Evolutionary conservation across 1,284 basidiomycete genomes (phyloP), one percentile per base, ranked within the genome.

Genomic region (Puccinia polysora): DNA sequence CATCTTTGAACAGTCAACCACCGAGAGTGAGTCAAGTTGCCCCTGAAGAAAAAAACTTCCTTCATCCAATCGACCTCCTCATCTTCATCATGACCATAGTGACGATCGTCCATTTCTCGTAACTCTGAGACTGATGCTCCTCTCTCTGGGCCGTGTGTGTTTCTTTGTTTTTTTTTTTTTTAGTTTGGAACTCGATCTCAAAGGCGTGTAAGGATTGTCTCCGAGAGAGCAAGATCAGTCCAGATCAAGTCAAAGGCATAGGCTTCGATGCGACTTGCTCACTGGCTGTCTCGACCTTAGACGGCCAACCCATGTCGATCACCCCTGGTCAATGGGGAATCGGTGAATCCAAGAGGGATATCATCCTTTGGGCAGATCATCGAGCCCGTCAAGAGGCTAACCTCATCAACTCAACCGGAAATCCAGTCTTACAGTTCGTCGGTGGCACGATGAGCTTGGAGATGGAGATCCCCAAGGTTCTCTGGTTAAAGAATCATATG

Each of bases 261-360:
- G 93, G 94, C 10, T 97, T 97, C 79, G 95, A 97, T 80, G 95
- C 94, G 63, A 98, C 95, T 0, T 98, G 96, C 82, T 95, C 91
- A 0, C 84, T 98, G 43, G 92, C 94, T 0, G 94, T 97, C 28
- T 84, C 88, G 0, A 87, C 92, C 78, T 63, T 62, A 10, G 78
- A 85, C 15, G 92, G 92, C 3, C 81, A 84, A 55, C 89, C 94
- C 0, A 83, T 97, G 43, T 83, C 83, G n/a, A 88, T 98, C 58
- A 90, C 89, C 1, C 86, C 86, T 69, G 89, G 88, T 0, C 81
- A 84, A 1, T 90, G 5, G 90, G 89, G 58, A 6, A 2, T 62
- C 23, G 12, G 78, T 82, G 68, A 38, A 0, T 89, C 88, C 5
- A 87, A 90, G 76, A 84, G 89, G 74, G 90, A 96, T 81, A 85